phyloP scores from a whole-genome alignment of 352 stramenopile species.

The Phytopythium aichiense region DNA sequence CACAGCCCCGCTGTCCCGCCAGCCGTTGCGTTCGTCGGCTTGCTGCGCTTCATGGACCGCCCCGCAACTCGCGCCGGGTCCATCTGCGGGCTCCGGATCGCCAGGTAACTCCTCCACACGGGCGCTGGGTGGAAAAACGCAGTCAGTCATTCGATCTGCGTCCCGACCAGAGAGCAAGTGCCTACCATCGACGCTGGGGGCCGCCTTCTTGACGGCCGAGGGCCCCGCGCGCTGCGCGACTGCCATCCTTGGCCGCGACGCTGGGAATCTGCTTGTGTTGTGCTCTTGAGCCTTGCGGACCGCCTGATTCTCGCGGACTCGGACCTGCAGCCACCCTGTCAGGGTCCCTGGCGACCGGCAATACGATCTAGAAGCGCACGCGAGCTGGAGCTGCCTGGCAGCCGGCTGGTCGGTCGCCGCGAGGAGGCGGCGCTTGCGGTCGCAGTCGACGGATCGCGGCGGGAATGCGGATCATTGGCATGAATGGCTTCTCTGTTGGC shows the following conservation, averaged over 20 bases:
- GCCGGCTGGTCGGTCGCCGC: neutral
- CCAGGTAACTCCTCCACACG: slow-evolving; percentile 68
- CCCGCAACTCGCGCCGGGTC: too few species aligned
- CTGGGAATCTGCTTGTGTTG: neutral
- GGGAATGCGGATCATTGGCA: neutral
- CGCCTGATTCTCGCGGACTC: too few species aligned
- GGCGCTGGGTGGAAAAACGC: slow-evolving; percentile 23
- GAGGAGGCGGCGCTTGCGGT: neutral
- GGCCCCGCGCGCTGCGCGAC: slow-evolving; percentile 7
- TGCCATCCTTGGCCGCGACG: neutral
- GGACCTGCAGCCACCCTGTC: too few species aligned
- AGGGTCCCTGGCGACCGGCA: too few species aligned
- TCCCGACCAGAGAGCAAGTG: too few species aligned
- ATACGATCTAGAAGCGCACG: too few species aligned
- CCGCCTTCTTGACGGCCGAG: slow-evolving; percentile 25
- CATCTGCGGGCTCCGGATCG: slow-evolving; percentile 18
- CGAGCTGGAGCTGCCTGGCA: too few species aligned
- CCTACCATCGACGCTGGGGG: slow-evolving; percentile 20
- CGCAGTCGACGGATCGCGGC: neutral
- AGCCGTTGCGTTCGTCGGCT: neutral
- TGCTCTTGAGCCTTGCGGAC: neutral
- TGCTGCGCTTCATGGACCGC: slow-evolving; percentile 6
- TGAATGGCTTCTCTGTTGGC: neutral
- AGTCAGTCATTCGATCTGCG: too few species aligned
- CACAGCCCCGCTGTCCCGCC: neutral